Evolutionary conservation across 352 stramenopile genomes (phyloP).

Genomic region (Thalassiosira sp.): DNA sequence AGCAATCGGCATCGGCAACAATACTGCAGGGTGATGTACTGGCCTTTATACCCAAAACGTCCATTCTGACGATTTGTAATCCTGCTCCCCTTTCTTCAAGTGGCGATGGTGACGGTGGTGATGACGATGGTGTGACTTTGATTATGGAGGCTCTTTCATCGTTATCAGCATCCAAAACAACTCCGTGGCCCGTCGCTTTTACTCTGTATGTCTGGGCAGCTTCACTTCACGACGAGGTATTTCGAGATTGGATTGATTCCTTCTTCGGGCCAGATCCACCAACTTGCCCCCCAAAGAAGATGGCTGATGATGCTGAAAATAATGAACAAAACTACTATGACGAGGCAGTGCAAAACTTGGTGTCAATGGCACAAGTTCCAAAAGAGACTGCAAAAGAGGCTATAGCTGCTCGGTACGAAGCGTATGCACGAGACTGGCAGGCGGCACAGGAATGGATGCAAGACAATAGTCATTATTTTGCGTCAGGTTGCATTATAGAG

Average conservation of each 20-base stretch:
- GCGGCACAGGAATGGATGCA: background rate
- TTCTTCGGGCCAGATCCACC: background rate
- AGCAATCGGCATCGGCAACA: background rate
- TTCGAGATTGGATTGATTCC: constrained; percentile 2
- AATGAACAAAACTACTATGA: background rate
- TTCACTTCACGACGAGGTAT: background rate
- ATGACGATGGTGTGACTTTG: background rate
- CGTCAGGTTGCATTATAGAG: background rate
- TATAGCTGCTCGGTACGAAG: background rate
- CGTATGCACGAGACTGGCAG: background rate
- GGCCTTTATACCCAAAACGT: background rate
- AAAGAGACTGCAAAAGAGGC: constrained; percentile 1
- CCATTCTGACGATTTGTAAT: background rate
- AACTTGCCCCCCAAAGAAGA: background rate
- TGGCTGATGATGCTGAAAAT: background rate
- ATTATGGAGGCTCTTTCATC: background rate
- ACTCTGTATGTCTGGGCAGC: background rate
- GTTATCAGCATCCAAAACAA: background rate
- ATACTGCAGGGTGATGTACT: background rate
- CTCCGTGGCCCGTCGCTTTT: background rate
- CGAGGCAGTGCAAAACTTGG: background rate
- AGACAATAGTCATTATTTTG: background rate
- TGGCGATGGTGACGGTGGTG: too few species aligned
- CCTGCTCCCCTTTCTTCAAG: background rate
- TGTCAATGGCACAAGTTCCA: background rate